These are phyloP conservation scores for Candida tammaniensis DNA, from an alignment of 805 yeast genomes.

Conservation along the genomic window DNA sequence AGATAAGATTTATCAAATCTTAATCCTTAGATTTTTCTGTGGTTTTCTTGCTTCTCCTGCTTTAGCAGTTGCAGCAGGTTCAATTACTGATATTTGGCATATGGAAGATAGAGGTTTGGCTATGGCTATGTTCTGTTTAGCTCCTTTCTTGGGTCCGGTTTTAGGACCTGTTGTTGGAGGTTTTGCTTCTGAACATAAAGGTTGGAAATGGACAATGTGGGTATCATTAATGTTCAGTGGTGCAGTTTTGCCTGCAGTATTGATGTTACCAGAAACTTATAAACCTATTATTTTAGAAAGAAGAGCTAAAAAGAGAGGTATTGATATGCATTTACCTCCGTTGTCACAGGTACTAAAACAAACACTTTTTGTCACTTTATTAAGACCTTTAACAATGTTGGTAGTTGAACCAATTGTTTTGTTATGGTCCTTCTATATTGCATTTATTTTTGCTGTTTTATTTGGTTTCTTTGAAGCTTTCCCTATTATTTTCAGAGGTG, in stretches of 20 bases:
- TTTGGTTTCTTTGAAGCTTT: constrained; percentile 80
- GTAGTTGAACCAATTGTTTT: constrained; percentile 71
- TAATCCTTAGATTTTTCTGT: constrained; percentile 69
- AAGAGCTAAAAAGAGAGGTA: constrained; percentile 61
- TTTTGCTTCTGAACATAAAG: constrained; percentile 60
- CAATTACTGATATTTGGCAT: constrained; percentile 74
- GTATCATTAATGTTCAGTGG: constrained; percentile 68
- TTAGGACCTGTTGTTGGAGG: constrained; percentile 75
- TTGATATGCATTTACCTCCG: constrained; percentile 39
- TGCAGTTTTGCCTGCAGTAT: constrained; percentile 48
- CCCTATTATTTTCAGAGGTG: constrained; percentile 70
- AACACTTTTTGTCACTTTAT: constrained; percentile 48
- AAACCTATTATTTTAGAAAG: constrained; percentile 59
- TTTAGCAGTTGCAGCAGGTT: constrained; percentile 81
- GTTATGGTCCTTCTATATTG: constrained; percentile 65
- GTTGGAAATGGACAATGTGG: constrained; percentile 69
- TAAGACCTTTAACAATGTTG: constrained; percentile 68
- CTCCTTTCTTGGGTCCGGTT: constrained; percentile 80
- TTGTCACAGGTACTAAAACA: constrained; percentile 40
- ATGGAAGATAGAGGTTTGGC: constrained; percentile 58
- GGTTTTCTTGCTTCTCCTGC: constrained; percentile 82
- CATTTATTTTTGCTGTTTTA: constrained; percentile 73
- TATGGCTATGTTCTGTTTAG: constrained; percentile 74
- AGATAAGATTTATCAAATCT: constrained; percentile 54
- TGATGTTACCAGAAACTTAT: constrained; percentile 70